Conservation (phyloP, 2,329 filamentous ascomycete genomes). For the Cladosporium sp. region DNA sequence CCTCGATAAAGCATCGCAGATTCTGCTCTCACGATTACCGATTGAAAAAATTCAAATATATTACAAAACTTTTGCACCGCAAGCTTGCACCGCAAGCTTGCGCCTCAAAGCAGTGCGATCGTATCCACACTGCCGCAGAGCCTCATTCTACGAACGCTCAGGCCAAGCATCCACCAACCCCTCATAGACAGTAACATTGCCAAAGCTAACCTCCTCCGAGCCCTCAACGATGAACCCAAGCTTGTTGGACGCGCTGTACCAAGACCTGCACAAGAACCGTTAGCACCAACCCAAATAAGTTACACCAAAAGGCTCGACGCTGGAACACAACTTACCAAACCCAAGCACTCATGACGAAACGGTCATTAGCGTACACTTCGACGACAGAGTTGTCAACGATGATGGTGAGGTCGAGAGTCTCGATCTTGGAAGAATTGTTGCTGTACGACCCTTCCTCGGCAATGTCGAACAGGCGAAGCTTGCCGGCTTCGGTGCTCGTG, state of each 20-base stretch:
- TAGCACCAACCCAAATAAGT: not conserved
- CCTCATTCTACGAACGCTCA: slow-evolving; percentile 17
- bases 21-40: no score
- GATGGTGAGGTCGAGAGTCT: slow-evolving; percentile 39
- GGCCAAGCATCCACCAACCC: slow-evolving; percentile 39
- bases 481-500: slow-evolving; percentile 35
- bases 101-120: no score
- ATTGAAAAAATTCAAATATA: no score
- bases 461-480: slow-evolving; percentile 40
- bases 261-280: slow-evolving; percentile 21
- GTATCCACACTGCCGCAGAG: no score
- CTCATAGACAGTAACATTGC: slow-evolving; percentile 33
- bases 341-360: slow-evolving; percentile 43
- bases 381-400: slow-evolving; percentile 36
- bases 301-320: not conserved
- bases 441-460: slow-evolving; percentile 20
- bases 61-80: no score
- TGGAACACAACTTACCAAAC: slow-evolving; percentile 26
- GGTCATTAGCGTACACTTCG: slow-evolving; percentile 40
- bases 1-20: no score
- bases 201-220: slow-evolving; percentile 29
- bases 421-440: slow-evolving; percentile 29
- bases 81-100: no score
- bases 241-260: slow-evolving; percentile 34
- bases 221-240: slow-evolving; percentile 37